phyloP scores from a whole-genome alignment of 1,139 yeast genomes.

The Yamadazyma pseudoaaseri region DNA sequence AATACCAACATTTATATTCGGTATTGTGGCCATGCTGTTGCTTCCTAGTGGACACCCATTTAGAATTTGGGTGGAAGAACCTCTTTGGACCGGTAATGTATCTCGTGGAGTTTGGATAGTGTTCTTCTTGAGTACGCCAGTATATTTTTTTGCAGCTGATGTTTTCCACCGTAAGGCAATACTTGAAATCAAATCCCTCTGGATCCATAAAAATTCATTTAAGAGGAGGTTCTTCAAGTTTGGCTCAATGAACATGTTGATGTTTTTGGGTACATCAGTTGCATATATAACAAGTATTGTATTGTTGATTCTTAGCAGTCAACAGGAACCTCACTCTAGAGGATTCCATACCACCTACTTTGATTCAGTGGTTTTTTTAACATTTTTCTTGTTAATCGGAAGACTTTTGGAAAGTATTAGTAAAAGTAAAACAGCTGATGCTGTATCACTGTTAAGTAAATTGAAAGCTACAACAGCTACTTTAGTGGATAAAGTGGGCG shows the following conservation, averaged over 20 bases:
- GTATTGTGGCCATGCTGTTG: slow-evolving; percentile 67
- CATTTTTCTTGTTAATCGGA: slow-evolving; percentile 70
- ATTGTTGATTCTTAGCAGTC: slow-evolving; percentile 50
- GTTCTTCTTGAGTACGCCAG: slow-evolving; percentile 66
- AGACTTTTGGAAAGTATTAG: slow-evolving; percentile 65
- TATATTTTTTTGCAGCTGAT: slow-evolving; percentile 73
- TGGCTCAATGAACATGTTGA: slow-evolving; percentile 75
- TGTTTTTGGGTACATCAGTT: slow-evolving; percentile 71
- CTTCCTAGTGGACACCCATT: slow-evolving; percentile 43
- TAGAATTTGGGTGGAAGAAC: slow-evolving; percentile 56
- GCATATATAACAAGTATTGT: slow-evolving; percentile 70
- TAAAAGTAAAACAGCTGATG: slow-evolving; percentile 65
- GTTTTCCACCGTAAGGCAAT: slow-evolving; percentile 67
- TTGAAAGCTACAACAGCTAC: slow-evolving; percentile 53
- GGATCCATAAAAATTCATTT: slow-evolving; percentile 59
- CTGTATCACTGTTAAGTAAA: slow-evolving; percentile 53
- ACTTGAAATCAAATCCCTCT: slow-evolving; percentile 54
- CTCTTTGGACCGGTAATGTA: slow-evolving; percentile 64
- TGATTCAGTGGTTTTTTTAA: slow-evolving; percentile 74
- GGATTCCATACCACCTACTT: slow-evolving; percentile 68
- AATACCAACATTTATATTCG: slow-evolving; percentile 69
- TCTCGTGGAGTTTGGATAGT: slow-evolving; percentile 66
- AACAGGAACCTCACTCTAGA: slow-evolving; percentile 22
- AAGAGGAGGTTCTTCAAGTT: slow-evolving; percentile 58
- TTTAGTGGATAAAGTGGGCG: slow-evolving; percentile 32